Base-by-base conservation (phyloP, 2,329 filamentous ascomycete genomes). In the Didymosphaeria variabile region DNA sequence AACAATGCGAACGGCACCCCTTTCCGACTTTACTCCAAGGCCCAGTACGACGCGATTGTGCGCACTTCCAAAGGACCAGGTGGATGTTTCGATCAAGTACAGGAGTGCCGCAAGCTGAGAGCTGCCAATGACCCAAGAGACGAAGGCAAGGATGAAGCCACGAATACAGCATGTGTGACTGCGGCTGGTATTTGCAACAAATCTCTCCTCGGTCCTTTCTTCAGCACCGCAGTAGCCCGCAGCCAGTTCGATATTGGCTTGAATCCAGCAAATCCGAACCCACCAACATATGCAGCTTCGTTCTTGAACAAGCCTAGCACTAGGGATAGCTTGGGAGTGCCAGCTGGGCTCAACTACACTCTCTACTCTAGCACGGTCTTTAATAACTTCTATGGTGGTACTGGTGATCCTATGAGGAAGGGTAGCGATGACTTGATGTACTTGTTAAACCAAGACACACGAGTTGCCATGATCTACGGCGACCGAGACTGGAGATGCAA, bases 251-350 rank as follows among this genome's bases (percentile, higher is more conserved):
- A 61, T 47, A 60, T 60, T 81, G 1, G 81, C 84, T 21, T 70
- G 77, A 15, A 63, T 77, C 21, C 77, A 76, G 0, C 83, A 84
- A 61, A 59, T 38, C 36, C 60, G 19, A 51, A 54, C 7, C 57
- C 58, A 8, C 58, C 60, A 5, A 47, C 17, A 21, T 85, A 84
- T 67, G 82, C 80, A 68, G 68, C 81, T 7, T 83, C 82, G 3
- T 89, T 81, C 71, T 78, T 89, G 52, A 86, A 83, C 68, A 80
- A 84, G 60, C 73, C 79, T 12, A 81, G 82, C 68, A 83, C 87
- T 1, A 85, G 87, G 65, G 71, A 72, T 1, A 85, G 84, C 0
- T 79, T 89, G 1, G 87, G 87, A 5, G 83, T 85, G 0, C 55
- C 59, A 1, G 29, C 32, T 12, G 84, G 84, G 0, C 71, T 88